Evolutionary conservation across 202 grass and related monocot genomes (phyloP).

Genomic region (Musa balbisiana): DNA sequence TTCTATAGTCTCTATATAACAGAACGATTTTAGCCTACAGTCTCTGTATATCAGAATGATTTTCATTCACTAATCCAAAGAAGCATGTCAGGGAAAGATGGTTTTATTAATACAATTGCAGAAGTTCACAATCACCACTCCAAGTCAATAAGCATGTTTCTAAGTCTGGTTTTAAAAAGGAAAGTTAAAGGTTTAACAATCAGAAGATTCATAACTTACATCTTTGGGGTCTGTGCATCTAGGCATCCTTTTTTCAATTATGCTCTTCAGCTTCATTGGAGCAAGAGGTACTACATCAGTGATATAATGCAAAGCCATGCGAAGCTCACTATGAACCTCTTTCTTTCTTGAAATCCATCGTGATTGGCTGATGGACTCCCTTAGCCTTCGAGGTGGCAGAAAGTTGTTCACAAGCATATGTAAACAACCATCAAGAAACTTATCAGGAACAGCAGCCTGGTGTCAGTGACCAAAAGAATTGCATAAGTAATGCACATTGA

Average conservation of each 20-base stretch:
- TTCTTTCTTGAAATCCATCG: slow-evolving; percentile 49
- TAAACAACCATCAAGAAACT: slow-evolving; percentile 74
- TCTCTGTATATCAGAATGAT: not conserved
- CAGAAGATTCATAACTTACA: slow-evolving; percentile 21
- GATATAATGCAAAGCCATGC: slow-evolving; percentile 44
- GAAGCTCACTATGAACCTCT: slow-evolving; percentile 49
- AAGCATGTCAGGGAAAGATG: not conserved
- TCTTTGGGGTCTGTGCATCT: slow-evolving; percentile 25
- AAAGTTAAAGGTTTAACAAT: not conserved
- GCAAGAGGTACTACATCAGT: slow-evolving; percentile 58
- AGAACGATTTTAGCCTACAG: too few relatives aligned
- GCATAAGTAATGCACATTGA: not conserved
- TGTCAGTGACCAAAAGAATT: slow-evolving; percentile 7
- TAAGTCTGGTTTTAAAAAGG: not conserved
- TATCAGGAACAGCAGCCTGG: slow-evolving; percentile 74
- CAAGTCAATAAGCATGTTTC: not conserved
- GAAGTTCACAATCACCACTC: not conserved
- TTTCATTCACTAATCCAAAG: not conserved
- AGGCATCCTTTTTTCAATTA: slow-evolving; percentile 31
- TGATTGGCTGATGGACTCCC: slow-evolving; percentile 20
- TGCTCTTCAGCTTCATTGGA: slow-evolving; percentile 34
- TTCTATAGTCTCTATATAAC: too few relatives aligned
- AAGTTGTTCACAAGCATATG: slow-evolving; percentile 84
- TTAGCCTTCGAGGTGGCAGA: slow-evolving; percentile 33
- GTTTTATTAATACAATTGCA: not conserved